Percentiles rank a stretch among this genome's conserved stretches.
Conservation (phyloP, 768 basidiomycete species). For the Lepiota brunneoincarnata region DNA sequence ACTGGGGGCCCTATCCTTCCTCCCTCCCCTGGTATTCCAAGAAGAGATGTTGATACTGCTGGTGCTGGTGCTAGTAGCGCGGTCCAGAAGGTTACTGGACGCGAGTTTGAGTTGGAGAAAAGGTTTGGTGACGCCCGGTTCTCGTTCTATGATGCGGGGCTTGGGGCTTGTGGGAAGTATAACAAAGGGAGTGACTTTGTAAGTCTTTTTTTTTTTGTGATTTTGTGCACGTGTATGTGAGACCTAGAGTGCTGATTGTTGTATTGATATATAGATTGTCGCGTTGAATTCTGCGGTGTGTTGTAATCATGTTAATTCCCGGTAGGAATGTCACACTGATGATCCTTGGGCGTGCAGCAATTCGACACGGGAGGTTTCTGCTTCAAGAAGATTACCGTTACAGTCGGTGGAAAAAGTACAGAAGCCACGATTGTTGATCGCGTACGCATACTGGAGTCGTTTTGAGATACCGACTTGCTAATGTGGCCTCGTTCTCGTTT, state of each 20-base stretch:
- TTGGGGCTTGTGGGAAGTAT: constrained; percentile 28
- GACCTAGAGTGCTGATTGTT: neutral
- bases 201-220: constrained; percentile 13
- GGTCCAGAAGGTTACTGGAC: constrained; percentile 49
- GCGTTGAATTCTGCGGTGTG: constrained; percentile 40
- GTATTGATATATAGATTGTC: constrained; percentile 42
- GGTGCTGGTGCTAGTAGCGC: neutral
- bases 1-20: neutral
- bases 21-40: neutral
- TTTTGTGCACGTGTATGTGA: neutral
- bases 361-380: constrained; percentile 52
- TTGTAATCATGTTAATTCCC: neutral
- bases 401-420: constrained; percentile 53
- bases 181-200: constrained; percentile 28
- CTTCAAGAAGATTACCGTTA: constrained; percentile 59
- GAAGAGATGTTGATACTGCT: neutral
- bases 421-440: constrained; percentile 61
- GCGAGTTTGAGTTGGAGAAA: constrained; percentile 34
- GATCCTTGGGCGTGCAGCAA: constrained; percentile 39
- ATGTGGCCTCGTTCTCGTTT: neutral
- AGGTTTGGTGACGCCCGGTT: constrained; percentile 39
- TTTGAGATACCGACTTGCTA: neutral
- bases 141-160: constrained; percentile 48
- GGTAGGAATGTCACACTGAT: neutral
- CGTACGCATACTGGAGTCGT: constrained; percentile 31